Base-by-base conservation (phyloP, 2,329 filamentous ascomycete species). In the Colletotrichum chrysophilum region DNA sequence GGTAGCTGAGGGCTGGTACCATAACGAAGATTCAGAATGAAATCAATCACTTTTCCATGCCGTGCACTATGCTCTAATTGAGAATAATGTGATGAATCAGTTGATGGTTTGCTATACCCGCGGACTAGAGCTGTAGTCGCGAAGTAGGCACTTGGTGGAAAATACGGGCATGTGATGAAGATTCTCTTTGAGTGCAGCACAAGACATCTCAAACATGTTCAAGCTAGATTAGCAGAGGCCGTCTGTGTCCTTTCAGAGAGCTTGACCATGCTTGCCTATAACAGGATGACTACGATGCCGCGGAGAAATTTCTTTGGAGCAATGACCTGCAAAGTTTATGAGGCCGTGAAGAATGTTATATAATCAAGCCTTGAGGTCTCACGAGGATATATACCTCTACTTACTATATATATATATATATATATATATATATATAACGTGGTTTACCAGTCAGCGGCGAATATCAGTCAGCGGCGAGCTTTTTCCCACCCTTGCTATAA, bases 231-330 rank as follows among this genome's bases (percentile, higher is more conserved):
- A 21, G 12, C 10, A 52, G 43, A 52, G n/a, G 12, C 43, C 12
- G 5, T 21, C 43, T 52, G n/a, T 48, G 2, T 18, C 1, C 16
- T 18, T 38, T 9, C n/a, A 38, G 36, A 5, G 18, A 43, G 3
- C 18, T 43, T 43, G 38, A 43, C 18, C n/a, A 5, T n/a, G 5
- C n/a, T 43, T n/a, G 18, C 0, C 38, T 43, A 5, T 10, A 18
- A 18, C 5, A 43, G 5, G 18, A n/a, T 43, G 9, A 3, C n/a
- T 1, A 43, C 18, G 38, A 43, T 43, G 38, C 38, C 18, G 3
- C 3, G n/a, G n/a, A n/a, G n/a, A n/a, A n/a, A n/a, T 10, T 1
- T n/a, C 10, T 8, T 43, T 2, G 4, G 38, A 10, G 1, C 3
- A 3, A 43, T 5, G 5, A 12, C 38, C 18, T 43, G 38, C 5